phyloP scores from a whole-genome alignment of 73 alveolate genomes.

The Symbiodinium pilosum region DNA sequence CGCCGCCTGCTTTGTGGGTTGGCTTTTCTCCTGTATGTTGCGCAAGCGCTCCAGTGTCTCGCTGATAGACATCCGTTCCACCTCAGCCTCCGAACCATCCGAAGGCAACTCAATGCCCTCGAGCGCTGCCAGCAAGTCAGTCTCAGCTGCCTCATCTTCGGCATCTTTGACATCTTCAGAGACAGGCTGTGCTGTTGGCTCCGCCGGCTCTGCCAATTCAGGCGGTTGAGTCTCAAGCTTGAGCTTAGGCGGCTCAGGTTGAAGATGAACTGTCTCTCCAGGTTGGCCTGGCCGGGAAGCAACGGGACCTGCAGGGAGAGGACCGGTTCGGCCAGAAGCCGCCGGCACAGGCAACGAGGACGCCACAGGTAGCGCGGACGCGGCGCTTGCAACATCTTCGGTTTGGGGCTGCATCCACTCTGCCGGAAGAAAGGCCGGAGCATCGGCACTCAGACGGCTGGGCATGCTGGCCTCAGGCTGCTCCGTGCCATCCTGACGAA shows the following conservation, averaged over 20 bases:
- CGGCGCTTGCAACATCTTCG: neutral
- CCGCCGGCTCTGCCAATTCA: too few relatives aligned
- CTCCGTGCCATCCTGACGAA: neutral
- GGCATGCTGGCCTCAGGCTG: neutral
- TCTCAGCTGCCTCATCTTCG: too few relatives aligned
- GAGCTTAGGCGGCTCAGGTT: too few relatives aligned
- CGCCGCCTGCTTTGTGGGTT: neutral
- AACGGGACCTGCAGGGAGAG: neutral
- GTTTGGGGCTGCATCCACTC: neutral
- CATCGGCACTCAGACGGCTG: neutral
- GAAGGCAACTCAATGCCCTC: too few relatives aligned
- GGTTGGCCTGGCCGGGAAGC: neutral
- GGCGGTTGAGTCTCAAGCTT: too few relatives aligned
- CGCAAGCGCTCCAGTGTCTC: slow-evolving; percentile 71
- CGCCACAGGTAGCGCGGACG: too few relatives aligned
- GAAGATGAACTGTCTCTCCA: neutral
- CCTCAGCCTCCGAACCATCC: neutral
- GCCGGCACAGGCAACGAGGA: too few relatives aligned
- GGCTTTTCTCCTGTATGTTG: neutral
- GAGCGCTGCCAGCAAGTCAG: too few relatives aligned
- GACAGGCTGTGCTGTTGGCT: too few relatives aligned
- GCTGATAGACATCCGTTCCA: slow-evolving; percentile 68
- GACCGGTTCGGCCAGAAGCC: neutral
- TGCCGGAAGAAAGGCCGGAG: neutral
- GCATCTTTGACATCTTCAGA: too few relatives aligned